phyloP scores from a whole-genome alignment of 1,139 yeast genomes.

The Taphrina populina region DNA sequence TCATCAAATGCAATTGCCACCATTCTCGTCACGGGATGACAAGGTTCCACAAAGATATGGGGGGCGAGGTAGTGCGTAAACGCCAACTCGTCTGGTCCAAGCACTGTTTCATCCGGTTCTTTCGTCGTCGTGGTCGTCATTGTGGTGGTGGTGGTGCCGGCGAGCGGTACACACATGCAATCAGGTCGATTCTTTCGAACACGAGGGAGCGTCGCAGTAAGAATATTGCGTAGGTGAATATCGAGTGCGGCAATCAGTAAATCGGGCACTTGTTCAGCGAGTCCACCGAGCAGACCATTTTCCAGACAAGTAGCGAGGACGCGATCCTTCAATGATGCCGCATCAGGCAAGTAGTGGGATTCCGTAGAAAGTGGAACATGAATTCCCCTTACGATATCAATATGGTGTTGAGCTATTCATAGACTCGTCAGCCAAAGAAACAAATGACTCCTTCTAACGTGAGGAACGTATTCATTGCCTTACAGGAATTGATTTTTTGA shows the following conservation, averaged over 20 bases:
- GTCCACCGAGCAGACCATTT: slow-evolving; percentile 81
- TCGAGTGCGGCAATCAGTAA: slow-evolving; percentile 25
- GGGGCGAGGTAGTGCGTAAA: slow-evolving; percentile 21
- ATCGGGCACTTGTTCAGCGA: slow-evolving; percentile 71
- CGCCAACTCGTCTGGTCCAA: slow-evolving; percentile 24
- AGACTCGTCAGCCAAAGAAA: neutral
- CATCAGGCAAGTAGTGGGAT: slow-evolving; percentile 77
- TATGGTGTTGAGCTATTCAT: slow-evolving; percentile 28
- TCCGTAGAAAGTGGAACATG: slow-evolving; percentile 81
- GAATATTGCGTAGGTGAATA: slow-evolving; percentile 24
- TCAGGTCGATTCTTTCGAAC: slow-evolving; percentile 19
- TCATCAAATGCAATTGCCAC: slow-evolving; percentile 12
- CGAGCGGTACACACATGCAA: slow-evolving; percentile 3
- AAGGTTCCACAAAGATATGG: slow-evolving; percentile 19
- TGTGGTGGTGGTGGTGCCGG: neutral
- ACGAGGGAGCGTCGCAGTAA: slow-evolving; percentile 17
- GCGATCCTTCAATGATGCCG: slow-evolving; percentile 63
- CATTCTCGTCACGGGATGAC: slow-evolving; percentile 23
- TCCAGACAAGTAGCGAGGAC: slow-evolving; percentile 86
- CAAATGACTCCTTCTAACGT: no score
- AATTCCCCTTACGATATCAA: slow-evolving; percentile 86
- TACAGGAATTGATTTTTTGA: slow-evolving; percentile 44
- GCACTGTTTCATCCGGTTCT: no score
- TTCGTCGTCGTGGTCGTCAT: neutral
- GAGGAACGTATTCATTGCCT: no score